Percentiles rank a stretch among this genome's conserved stretches.
phyloP scores from a whole-genome alignment of 2,329 filamentous ascomycete genomes.

The Diaporthe amygdali region DNA sequence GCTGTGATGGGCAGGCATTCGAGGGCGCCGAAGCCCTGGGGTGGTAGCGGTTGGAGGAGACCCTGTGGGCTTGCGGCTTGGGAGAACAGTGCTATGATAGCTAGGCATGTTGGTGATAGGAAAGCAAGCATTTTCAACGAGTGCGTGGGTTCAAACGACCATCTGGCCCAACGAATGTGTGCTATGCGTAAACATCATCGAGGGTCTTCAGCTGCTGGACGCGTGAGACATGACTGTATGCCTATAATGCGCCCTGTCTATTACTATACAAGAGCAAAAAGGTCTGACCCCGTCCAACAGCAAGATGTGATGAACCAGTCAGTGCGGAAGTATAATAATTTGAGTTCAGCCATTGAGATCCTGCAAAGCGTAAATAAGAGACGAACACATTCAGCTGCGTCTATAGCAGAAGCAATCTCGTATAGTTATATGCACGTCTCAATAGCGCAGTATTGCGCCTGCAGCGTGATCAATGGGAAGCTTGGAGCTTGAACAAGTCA shows the following conservation, averaged over 20 bases:
- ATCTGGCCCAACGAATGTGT: not conserved
- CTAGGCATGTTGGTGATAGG: not conserved
- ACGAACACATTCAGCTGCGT: not conserved
- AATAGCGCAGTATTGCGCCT: not conserved
- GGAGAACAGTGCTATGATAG: not conserved
- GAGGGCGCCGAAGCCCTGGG: not conserved
- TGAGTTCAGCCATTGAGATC: not conserved
- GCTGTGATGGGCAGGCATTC: not conserved
- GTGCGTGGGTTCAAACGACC: too few relatives aligned
- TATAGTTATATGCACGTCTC: not conserved
- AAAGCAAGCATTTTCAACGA: not conserved
- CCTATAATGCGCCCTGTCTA: not conserved
- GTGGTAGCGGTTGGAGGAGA: not conserved
- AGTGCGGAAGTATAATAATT: not conserved
- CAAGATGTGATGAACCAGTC: not conserved
- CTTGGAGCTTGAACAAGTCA: not conserved
- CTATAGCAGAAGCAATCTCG: not conserved
- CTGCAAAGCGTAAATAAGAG: not conserved
- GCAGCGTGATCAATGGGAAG: not conserved
- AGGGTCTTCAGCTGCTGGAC: not conserved
- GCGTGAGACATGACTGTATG: not conserved
- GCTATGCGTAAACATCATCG: accelerated
- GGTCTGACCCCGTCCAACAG: not conserved
- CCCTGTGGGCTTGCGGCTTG: not conserved
- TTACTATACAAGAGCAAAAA: not conserved